Evolutionary conservation across 1,284 basidiomycete genomes (phyloP).

Genomic region (Wallemia mellicola): DNA sequence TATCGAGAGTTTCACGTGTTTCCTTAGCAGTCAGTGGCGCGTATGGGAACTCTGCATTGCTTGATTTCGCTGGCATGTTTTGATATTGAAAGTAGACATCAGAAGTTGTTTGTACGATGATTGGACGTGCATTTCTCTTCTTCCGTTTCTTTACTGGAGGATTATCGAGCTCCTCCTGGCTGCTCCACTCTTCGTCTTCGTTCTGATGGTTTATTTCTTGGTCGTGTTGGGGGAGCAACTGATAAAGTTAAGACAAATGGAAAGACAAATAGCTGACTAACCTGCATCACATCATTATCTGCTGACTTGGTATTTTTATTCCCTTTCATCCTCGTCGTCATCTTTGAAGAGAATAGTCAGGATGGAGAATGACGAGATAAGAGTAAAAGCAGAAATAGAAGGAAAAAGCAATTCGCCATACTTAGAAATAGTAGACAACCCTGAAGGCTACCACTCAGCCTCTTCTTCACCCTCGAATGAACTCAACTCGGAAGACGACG

Average conservation of each 20-base stretch:
- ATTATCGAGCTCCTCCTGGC: conserved; percentile 2
- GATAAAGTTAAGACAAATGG: background rate
- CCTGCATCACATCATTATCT: background rate
- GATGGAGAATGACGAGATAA: too few species aligned
- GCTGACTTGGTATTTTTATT: background rate
- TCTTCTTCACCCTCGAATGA: too few species aligned
- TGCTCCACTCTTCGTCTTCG: conserved; percentile 4
- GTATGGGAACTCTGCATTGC: conserved; percentile 37
- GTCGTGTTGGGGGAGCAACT: background rate
- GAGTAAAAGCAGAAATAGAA: too few species aligned
- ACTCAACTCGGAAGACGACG: too few species aligned
- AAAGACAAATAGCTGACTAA: too few species aligned
- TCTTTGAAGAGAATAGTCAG: too few species aligned
- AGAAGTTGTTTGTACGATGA: conserved; percentile 21
- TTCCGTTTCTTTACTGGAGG: background rate
- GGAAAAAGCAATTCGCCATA: too few species aligned
- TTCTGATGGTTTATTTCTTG: conserved; percentile 4
- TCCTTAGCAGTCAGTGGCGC: conserved; percentile 24
- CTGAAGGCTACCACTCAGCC: too few species aligned
- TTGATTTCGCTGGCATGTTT: conserved; percentile 35
- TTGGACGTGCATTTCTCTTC: too few species aligned
- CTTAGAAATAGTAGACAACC: too few species aligned
- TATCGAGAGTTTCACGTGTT: conserved; percentile 11
- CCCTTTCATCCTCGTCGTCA: background rate
- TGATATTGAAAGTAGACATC: conserved; percentile 48